Evolutionary conservation across 2,329 filamentous ascomycete genomes (phyloP), one percentile per base, ranked within the genome.

Genomic region (Pseudogymnoascus sp.): DNA sequence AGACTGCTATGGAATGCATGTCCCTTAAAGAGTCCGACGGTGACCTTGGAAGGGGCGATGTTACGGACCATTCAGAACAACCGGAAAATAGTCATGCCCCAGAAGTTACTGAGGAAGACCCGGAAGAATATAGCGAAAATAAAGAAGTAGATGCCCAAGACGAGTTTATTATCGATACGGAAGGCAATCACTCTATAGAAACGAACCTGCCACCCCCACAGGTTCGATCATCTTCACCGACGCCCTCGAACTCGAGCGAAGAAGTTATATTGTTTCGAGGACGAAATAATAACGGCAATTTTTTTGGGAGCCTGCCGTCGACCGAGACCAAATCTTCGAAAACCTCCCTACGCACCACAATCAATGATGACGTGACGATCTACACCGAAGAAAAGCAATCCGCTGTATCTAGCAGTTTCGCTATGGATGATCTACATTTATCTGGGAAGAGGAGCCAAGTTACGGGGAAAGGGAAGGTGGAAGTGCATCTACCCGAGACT

Each of bases 221-320:
- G 26, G 60, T 71, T 36, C 68, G 69, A 11, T 66, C 69, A 13
- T 54, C 62, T 8, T 73, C 73, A 17, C 75, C 75, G 13, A 74
- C 74, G 1, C 68, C 70, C 5, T 81, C 80, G 0, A 79, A 84
- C 65, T 89, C 87, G 0, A 88, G 86, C 68, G 88, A 89, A 57
- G 90, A 96, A 65, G 77, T 90, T 4, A 84, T 92, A 54, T 68
- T 90, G 0, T 90, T 89, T 70, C 81, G 77, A 62, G 85, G 85
- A 39, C 78, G 85, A 33, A 65, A 61, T 29, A 58, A 39, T n/a
- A 59, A 39, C 33, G 40, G 59, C 9, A 61, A 35, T 13, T 37
- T 54, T 29, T 54, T 54, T 35, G 47, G 47, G n/a, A 54, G 47
- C 47, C 29, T 54, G 9, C 47, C 47, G 11, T 54, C 29, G 13